These are phyloP conservation scores for Eimeria necatrix DNA, from an alignment of 169 alveolate genomes.

Conservation along the genomic window DNA sequence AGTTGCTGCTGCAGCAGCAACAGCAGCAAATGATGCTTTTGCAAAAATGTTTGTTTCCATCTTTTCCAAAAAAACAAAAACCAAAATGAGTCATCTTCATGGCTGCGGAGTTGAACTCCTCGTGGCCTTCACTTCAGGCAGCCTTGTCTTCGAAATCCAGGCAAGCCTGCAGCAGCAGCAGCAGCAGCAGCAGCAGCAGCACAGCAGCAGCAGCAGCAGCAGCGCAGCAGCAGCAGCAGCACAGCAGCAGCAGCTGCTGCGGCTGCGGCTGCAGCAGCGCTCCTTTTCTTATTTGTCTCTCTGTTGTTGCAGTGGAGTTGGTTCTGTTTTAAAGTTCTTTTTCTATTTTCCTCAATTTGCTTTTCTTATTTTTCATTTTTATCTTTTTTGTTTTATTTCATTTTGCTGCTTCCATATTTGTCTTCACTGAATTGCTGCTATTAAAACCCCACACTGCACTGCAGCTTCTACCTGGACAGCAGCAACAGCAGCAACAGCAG, in stretches of 20 bases:
- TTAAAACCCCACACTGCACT: too few relatives aligned
- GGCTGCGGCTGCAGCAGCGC: background rate
- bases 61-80: conserved; percentile 46
- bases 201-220: background rate
- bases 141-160: conserved; percentile 76
- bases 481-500: too few relatives aligned
- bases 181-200: background rate
- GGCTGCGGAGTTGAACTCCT: conserved; percentile 81
- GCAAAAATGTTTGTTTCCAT: conserved; percentile 68
- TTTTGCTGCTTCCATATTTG: too few relatives aligned
- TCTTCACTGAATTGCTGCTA: too few relatives aligned
- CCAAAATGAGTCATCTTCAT: conserved; percentile 12
- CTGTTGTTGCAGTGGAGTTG: background rate
- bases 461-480: too few relatives aligned
- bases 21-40: conserved; percentile 1
- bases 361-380: too few relatives aligned
- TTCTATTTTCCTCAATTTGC: background rate
- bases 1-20: conserved; percentile 15
- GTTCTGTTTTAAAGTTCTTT: background rate
- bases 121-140: conserved; percentile 72
- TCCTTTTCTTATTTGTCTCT: too few relatives aligned
- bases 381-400: too few relatives aligned
- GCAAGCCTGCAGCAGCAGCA: conserved; percentile 1
- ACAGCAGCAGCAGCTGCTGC: background rate
- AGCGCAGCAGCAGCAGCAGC: background rate